These are phyloP conservation scores for Aspergillus wentii DNA, from an alignment of 495 filamentous ascomycete genomes.

Conservation along the genomic window DNA sequence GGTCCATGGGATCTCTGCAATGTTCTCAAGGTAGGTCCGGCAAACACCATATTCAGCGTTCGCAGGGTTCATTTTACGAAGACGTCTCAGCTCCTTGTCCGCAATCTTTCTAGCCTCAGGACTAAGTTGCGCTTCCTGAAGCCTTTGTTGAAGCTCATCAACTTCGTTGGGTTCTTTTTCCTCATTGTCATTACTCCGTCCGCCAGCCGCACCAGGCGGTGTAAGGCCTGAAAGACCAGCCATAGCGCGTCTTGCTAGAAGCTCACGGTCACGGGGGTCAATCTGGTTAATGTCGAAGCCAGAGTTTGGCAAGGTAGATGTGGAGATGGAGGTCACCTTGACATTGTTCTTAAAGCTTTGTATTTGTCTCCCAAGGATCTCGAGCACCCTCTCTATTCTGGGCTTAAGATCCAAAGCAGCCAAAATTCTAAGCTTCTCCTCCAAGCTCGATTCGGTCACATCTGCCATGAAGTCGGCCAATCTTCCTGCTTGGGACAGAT, in stretches of 20 bases:
- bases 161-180: constrained; percentile 76
- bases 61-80: constrained; percentile 91
- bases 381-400: constrained; percentile 73
- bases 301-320: constrained; percentile 46
- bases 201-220: constrained; percentile 44
- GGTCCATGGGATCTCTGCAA: constrained; percentile 93
- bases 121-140: constrained; percentile 74
- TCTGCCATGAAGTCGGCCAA: constrained; percentile 98
- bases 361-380: constrained; percentile 74
- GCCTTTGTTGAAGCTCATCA: constrained; percentile 84
- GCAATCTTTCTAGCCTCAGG: constrained; percentile 79
- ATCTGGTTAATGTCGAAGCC: constrained; percentile 51
- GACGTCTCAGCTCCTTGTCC: constrained; percentile 78
- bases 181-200: constrained; percentile 49
- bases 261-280: constrained; percentile 47
- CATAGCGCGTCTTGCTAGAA: constrained; percentile 46
- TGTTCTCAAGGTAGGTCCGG: constrained; percentile 90
- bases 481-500: constrained; percentile 69
- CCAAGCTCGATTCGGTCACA: constrained; percentile 74
- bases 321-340: constrained; percentile 68
- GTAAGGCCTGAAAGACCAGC: constrained; percentile 46
- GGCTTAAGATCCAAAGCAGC: constrained; percentile 69
- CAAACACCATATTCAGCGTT: constrained; percentile 94
- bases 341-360: constrained; percentile 75
- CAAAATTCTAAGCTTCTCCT: constrained; percentile 84